phyloP scores from a whole-genome alignment of 1,284 basidiomycete genomes.

The Tilletia setariae region DNA sequence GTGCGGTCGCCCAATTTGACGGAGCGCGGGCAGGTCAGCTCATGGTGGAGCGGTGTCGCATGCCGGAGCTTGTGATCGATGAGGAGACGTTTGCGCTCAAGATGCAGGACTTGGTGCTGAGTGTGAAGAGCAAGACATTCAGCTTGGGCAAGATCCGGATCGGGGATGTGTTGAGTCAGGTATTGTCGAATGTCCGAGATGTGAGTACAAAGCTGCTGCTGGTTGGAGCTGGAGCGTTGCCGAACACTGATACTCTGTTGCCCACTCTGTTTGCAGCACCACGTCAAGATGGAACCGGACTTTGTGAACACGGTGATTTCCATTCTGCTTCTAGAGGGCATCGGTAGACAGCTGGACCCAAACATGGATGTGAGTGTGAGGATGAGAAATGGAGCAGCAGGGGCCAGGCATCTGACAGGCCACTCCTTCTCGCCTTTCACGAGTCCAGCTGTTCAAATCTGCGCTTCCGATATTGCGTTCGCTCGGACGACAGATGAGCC shows the following conservation, averaged over 20 bases:
- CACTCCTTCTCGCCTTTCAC: background rate
- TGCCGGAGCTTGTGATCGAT: conserved; percentile 84
- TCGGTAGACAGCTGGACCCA: conserved; percentile 89
- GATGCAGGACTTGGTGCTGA: conserved; percentile 91
- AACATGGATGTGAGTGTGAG: conserved; percentile 81
- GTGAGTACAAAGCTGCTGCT: conserved; percentile 9
- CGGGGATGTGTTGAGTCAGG: conserved; percentile 83
- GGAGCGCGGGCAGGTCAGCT: conserved; percentile 89
- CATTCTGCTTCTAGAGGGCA: conserved; percentile 89
- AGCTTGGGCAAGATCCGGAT: conserved; percentile 93
- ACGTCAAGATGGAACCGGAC: conserved; percentile 98
- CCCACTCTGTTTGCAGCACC: conserved; percentile 61
- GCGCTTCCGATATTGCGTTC: conserved; percentile 48
- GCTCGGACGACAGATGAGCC: conserved; percentile 32
- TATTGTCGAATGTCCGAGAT: conserved; percentile 75
- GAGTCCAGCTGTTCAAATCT: conserved; percentile 39
- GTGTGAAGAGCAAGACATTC: conserved; percentile 94
- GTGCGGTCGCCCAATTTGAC: conserved; percentile 91
- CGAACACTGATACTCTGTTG: background rate
- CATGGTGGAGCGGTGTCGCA: conserved; percentile 93
- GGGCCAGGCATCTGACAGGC: background rate
- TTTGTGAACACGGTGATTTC: conserved; percentile 97
- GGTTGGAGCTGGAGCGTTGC: background rate
- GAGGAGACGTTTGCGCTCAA: conserved; percentile 91
- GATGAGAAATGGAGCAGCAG: conserved; percentile 52